Percentiles rank a stretch among this genome's conserved stretches.
Evolutionary conservation across 1,139 yeast species (phyloP).

Genomic region (Saccharomyces uvarum): DNA sequence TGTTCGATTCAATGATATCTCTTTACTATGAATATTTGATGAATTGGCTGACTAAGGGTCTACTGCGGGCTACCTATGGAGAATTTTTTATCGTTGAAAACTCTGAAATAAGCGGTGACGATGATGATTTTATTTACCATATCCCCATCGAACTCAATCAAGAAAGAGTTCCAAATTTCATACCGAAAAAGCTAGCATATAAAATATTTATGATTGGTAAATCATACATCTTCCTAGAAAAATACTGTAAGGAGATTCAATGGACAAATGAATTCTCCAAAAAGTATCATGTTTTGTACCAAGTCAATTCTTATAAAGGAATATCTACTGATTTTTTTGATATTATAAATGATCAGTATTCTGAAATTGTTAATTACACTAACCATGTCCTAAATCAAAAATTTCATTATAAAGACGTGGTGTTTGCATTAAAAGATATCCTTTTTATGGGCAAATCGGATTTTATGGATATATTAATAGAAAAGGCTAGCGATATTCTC

Average conservation of each 20-base stretch:
- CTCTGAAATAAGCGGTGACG: constrained; percentile 11
- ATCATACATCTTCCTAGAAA: constrained; percentile 59
- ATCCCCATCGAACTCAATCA: constrained; percentile 24
- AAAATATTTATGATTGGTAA: constrained; percentile 72
- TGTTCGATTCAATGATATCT: constrained; percentile 44
- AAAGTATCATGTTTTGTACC: constrained; percentile 22
- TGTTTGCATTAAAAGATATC: constrained; percentile 56
- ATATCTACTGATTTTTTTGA: constrained; percentile 31
- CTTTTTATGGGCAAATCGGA: constrained; percentile 71
- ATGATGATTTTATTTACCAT: constrained; percentile 2
- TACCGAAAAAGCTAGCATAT: constrained; percentile 41
- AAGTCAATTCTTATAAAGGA: constrained; percentile 6
- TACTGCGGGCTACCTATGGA: constrained; percentile 44
- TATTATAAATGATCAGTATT: constrained; percentile 46
- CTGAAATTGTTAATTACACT: constrained; percentile 50
- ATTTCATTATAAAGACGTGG: constrained; percentile 47
- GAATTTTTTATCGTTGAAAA: constrained; percentile 57
- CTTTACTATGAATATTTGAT: constrained; percentile 60
- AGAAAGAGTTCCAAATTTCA: constrained; percentile 53
- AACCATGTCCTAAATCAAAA: constrained; percentile 44
- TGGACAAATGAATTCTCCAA: constrained; percentile 46
- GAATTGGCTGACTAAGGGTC: constrained; percentile 68
- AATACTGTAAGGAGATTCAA: constrained; percentile 52
- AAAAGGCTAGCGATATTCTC: constrained; percentile 48
- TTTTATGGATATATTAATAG: constrained; percentile 59